Evolutionary conservation across 2,329 filamentous ascomycete genomes (phyloP), one percentile per base, ranked within the genome.

Genomic region (Fusarium tanahbumbuense): DNA sequence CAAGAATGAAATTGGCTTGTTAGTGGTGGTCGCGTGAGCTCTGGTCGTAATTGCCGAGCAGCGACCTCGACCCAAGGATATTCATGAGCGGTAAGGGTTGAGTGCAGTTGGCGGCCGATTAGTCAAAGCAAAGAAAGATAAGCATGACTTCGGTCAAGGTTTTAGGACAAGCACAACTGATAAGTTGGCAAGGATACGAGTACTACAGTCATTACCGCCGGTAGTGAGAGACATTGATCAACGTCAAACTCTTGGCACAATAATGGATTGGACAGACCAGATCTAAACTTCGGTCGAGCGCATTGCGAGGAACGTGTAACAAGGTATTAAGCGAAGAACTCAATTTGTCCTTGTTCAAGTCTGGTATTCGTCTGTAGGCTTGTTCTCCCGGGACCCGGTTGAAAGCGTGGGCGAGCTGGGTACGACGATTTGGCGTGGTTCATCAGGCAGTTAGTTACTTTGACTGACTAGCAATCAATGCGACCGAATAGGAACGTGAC

Each of bases 61-160:
- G 37, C 46, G 41, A 48, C 30, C 52, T 34, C n/a, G 32, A 56
- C 41, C 56, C 25, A 65, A 64, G 49, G 59, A n/a, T 56, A 30
- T 25, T 44, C 41, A 23, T 60, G 52, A 49, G 68, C 60, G 68
- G 68, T 68, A 71, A 69, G 30, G 46, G 30, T 34, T 44, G 22
- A 30, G 44, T 45, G 27, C 45, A 53, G 52, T 55, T 67, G 56
- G 67, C 23, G 46, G 49, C 56, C 37, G 20, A 44, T 59, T 64
- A 60, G 67, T 44, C 20, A 45, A 67, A 27, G 45, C 44, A 48
- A 37, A 34, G 28, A 53, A 32, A 71, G 68, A 70, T 71, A 68
- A 71, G 68, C 67, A 60, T 56, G 60, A 41, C 64, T 68, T 71
- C 64, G 68, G 68, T 66, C 61, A 71, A 66, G 44, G 53, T 54